Percentiles rank a stretch among this genome's conserved stretches.
Evolutionary conservation across 2,329 filamentous ascomycete species (phyloP).

Genomic region (Penicillium sp.): DNA sequence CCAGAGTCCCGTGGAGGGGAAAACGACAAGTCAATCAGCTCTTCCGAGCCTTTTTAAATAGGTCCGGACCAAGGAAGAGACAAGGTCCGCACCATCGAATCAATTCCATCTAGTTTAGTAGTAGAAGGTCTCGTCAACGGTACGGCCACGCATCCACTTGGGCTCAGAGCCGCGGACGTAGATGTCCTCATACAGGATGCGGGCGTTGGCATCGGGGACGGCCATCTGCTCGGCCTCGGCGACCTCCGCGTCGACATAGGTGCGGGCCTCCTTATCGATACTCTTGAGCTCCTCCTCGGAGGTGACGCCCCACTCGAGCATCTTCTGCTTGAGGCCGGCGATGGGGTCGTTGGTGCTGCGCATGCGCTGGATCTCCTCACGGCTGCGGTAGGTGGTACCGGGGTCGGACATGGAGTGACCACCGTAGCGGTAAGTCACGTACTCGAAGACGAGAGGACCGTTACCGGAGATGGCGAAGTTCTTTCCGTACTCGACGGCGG

Average conservation of each 20-base stretch:
- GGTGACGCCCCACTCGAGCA: slow-evolving; percentile 91
- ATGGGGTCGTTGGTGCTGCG: slow-evolving; percentile 98
- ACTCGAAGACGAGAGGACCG: slow-evolving; percentile 95
- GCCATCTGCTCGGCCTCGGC: slow-evolving; percentile 87
- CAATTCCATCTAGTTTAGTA: slow-evolving; percentile 56
- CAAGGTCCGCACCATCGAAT: not conserved
- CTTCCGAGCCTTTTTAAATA: slow-evolving; percentile 12
- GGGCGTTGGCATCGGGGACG: slow-evolving; percentile 73
- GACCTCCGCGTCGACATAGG: slow-evolving; percentile 85
- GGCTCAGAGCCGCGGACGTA: slow-evolving; percentile 90
- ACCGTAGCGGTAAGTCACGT: slow-evolving; percentile 98
- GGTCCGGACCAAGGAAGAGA: slow-evolving; percentile 2
- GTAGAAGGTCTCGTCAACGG: slow-evolving; percentile 90
- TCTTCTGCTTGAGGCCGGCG: slow-evolving; percentile 95
- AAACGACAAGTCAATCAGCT: not conserved
- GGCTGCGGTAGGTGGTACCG: slow-evolving; percentile 97
- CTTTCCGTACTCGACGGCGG: slow-evolving; percentile 91
- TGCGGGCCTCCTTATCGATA: slow-evolving; percentile 91
- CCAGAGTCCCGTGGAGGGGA: not conserved
- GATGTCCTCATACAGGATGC: slow-evolving; percentile 95
- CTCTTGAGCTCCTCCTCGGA: slow-evolving; percentile 94
- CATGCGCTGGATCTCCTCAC: slow-evolving; percentile 99
- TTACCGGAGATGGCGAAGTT: slow-evolving; percentile 81
- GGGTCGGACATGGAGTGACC: slow-evolving; percentile 99
- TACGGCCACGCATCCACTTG: slow-evolving; percentile 82